Conservation (phyloP, 495 filamentous ascomycete genomes). For the Penicillium paxilli region DNA sequence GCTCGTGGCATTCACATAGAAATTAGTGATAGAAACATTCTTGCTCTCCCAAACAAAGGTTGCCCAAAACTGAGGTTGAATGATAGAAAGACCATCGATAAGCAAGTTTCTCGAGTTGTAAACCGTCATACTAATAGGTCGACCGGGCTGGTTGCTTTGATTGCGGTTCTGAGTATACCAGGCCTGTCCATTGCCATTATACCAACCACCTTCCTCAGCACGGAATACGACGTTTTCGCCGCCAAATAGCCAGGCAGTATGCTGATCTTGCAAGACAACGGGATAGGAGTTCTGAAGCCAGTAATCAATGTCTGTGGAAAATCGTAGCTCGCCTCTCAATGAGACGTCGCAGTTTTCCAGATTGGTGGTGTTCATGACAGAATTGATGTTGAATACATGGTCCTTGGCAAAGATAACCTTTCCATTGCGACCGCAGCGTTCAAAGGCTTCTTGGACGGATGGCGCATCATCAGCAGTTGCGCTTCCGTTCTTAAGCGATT, state of each 20-base stretch:
- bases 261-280: conserved; percentile 49
- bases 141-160: conserved; percentile 41
- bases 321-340: conserved; percentile 35
- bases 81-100: conserved; percentile 31
- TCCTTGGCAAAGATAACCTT: conserved; percentile 37
- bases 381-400: conserved; percentile 39
- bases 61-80: conserved; percentile 49
- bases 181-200: conserved; percentile 49
- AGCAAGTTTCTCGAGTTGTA: conserved; percentile 34
- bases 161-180: conserved; percentile 41
- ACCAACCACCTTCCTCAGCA: conserved; percentile 35
- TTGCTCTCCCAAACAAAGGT: conserved; percentile 36
- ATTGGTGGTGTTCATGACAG: conserved; percentile 45
- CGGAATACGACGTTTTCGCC: conserved; percentile 39
- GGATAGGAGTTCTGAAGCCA: conserved; percentile 44
- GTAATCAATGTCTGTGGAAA: conserved; percentile 43
- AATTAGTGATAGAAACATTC: conserved; percentile 38
- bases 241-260: conserved; percentile 48
- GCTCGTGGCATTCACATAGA: conserved; percentile 44
- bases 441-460: conserved; percentile 42
- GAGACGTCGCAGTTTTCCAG: conserved; percentile 41
- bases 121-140: conserved; percentile 45
- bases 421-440: conserved; percentile 37
- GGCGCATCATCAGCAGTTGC: conserved; percentile 36
- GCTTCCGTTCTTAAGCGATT: conserved; percentile 19